Evolutionary conservation across 1,139 yeast species (phyloP), one percentile per base, ranked within the genome.

Genomic region (Candida sp.): DNA sequence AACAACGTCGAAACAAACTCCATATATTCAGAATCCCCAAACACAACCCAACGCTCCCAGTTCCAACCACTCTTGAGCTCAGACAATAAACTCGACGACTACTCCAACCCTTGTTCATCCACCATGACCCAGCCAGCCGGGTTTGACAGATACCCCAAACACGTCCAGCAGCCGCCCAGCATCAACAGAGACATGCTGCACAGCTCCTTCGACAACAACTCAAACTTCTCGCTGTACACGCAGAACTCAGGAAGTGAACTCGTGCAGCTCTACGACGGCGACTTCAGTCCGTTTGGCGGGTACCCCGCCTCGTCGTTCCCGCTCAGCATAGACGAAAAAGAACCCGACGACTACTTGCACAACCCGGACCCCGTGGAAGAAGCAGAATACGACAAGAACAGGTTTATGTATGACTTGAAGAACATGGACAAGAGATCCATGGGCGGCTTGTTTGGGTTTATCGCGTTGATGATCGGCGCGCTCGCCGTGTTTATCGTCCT

Each of bases 311-410:
- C 90, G 5, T 83, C 91, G 1, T 92, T 92, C 72, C 97, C 97
- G 0, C 73, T 92, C 49, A 86, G 83, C 59, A 84, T 92, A 56
- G 96, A 91, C 53, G 98, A 92, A 62, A 89, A 89, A 68, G 98
- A 92, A 69, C 88, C 90, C 3, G 98, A 92, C 70, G 98, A 92
- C 66, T 91, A 90, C 63, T 67, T 92, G 56, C 98, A 92, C 69
- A 92, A 92, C 67, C 98, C 97, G 1, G 97, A 92, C 66, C 97
- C 97, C 7, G 88, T 90, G 42, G 85, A 82, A 44, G 98, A 92
- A 67, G 96, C 96, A 22, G 80, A 85, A 55, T 83, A 86, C 60
- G 96, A 90, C 58, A 84, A 81, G 55, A 79, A 84, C 62, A 69
- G 90, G 57, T 81, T 86, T 59, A 60, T 75, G 55, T 66, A 81